Conservation (phyloP, 495 filamentous ascomycete species). For the Hyphodiscus hymeniophilus region DNA sequence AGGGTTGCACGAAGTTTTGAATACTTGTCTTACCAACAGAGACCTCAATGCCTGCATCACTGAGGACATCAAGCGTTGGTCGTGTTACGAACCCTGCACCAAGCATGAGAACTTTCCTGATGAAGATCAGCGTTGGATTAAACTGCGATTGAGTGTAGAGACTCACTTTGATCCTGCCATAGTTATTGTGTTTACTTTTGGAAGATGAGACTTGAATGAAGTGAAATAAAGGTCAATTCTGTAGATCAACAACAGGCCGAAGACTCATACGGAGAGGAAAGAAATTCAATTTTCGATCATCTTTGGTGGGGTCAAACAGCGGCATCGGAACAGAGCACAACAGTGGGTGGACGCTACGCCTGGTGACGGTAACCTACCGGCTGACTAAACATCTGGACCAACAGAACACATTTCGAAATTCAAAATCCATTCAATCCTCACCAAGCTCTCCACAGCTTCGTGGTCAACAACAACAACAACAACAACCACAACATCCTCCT, state of each 20-base stretch:
- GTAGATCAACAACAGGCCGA: conserved; percentile 7
- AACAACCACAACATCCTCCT: neutral
- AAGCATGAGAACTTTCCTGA: conserved; percentile 57
- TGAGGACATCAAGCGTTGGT: neutral
- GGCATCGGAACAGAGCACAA: no score
- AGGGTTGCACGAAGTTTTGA: neutral
- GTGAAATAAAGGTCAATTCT: neutral
- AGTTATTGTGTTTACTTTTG: neutral
- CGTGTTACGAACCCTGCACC: neutral
- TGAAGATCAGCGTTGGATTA: conserved; percentile 1
- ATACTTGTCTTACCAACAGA: conserved; percentile 5
- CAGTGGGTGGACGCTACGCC: neutral
- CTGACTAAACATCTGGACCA: conserved; percentile 1
- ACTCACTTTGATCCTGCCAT: conserved; percentile 21
- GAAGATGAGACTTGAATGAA: no score
- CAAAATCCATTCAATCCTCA: conserved; percentile 1
- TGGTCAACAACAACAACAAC: no score
- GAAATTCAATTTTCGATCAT: no score
- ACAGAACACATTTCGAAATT: conserved; percentile 14
- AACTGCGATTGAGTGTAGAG: neutral
- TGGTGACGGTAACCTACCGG: neutral
- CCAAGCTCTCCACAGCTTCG: conserved; percentile 13
- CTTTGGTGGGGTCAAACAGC: conserved; percentile 11
- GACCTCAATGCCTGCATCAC: conserved; percentile 5
- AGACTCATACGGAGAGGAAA: conserved; percentile 13